Percentiles rank a stretch among this genome's conserved stretches.
Evolutionary conservation across 768 basidiomycete genomes (phyloP).

Genomic region (Pleurotus giganteus): DNA sequence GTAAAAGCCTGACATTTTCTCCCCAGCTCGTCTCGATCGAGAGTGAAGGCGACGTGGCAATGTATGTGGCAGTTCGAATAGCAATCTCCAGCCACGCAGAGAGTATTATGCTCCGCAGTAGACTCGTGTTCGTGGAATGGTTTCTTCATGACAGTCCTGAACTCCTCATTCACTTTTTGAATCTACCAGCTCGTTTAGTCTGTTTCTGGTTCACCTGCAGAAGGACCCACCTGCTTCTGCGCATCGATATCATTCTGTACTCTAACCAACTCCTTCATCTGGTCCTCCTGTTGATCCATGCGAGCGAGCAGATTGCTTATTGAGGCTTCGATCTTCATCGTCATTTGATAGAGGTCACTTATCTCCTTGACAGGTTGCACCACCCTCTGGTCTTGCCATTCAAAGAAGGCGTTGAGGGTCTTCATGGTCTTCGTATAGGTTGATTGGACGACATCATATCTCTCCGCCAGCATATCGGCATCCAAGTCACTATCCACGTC

Average conservation of each 20-base stretch:
- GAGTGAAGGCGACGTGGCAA: conserved; percentile 8
- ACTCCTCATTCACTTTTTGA: background rate
- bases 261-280: conserved; percentile 11
- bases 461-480: no score
- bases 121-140: background rate
- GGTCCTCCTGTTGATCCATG: conserved; percentile 10
- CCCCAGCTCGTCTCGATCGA: conserved; percentile 7
- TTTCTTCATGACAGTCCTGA: background rate
- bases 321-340: conserved; percentile 10
- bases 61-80: conserved; percentile 11
- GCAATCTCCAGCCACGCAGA: conserved; percentile 9
- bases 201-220: background rate
- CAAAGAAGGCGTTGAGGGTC: conserved; percentile 11
- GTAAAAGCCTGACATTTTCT: conserved; percentile 8
- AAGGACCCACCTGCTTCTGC: conserved; percentile 6
- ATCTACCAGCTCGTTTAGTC: background rate
- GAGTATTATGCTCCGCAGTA: conserved; percentile 6
- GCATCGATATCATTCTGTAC: conserved; percentile 1
- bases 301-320: conserved; percentile 10
- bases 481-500: no score
- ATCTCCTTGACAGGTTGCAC: conserved; percentile 16
- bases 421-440: conserved; percentile 12
- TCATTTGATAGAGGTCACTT: conserved; percentile 8
- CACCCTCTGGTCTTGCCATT: conserved; percentile 13
- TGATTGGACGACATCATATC: no score